phyloP scores from a whole-genome alignment of 2,329 filamentous ascomycete genomes.

The Nemania abortiva region DNA sequence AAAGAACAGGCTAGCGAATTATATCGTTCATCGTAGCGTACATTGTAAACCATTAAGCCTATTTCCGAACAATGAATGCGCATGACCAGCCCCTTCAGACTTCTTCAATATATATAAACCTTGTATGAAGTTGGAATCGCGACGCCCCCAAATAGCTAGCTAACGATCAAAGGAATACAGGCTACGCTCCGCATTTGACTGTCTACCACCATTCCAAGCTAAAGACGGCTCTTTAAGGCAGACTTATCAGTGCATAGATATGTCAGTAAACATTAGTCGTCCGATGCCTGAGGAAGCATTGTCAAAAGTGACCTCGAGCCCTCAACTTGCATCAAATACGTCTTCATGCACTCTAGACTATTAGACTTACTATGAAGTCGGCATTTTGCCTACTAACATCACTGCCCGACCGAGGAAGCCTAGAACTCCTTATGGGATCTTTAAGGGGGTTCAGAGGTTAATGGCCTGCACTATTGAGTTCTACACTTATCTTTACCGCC shows the following conservation, averaged over 20 bases:
- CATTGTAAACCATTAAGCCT: neutral
- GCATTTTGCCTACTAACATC: neutral
- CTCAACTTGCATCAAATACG: neutral
- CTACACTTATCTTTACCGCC: neutral
- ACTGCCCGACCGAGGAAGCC: neutral
- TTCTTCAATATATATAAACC: neutral
- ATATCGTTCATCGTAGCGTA: neutral
- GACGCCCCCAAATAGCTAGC: neutral
- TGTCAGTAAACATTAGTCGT: neutral
- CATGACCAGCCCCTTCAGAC: neutral
- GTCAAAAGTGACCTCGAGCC: neutral
- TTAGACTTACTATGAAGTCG: neutral
- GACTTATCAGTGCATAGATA: neutral
- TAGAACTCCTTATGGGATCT: neutral
- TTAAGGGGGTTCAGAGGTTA: neutral
- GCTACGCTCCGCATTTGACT: neutral
- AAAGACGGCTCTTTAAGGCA: neutral
- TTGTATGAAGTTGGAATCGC: neutral
- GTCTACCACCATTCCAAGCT: neutral
- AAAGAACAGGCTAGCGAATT: neutral
- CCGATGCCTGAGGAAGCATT: neutral
- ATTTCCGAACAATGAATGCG: neutral
- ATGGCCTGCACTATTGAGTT: neutral
- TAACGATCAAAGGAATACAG: neutral
- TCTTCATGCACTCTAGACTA: neutral